phyloP scores from a whole-genome alignment of 345 rosid species.

The Boechera stricta region DNA sequence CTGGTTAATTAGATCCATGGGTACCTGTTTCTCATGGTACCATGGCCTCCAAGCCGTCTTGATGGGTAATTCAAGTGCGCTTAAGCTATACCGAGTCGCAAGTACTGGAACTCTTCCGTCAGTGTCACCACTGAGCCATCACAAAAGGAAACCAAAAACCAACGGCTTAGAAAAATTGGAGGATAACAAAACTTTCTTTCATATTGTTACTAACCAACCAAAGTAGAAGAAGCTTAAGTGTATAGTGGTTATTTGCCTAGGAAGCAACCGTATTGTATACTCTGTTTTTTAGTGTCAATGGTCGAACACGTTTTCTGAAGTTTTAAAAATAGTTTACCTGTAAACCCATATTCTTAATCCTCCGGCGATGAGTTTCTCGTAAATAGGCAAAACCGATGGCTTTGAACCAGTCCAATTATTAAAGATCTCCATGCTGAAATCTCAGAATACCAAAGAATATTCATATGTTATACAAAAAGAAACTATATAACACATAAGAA shows the following conservation, averaged over 20 bases:
- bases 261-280: slow-evolving; percentile 4
- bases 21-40: slow-evolving; percentile 87
- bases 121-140: slow-evolving; percentile 80
- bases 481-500: not conserved
- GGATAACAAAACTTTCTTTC: not conserved
- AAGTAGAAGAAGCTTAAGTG: not conserved
- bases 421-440: slow-evolving; percentile 59
- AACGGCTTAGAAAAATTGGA: slow-evolving; percentile 10
- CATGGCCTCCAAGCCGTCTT: slow-evolving; percentile 90
- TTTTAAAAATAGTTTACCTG: slow-evolving; percentile 53
- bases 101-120: slow-evolving; percentile 97
- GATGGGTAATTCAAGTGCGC: slow-evolving; percentile 64
- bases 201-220: not conserved
- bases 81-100: slow-evolving; percentile 82
- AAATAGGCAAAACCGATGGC: slow-evolving; percentile 80
- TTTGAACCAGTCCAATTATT: slow-evolving; percentile 59
- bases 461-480: not conserved
- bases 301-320: not conserved
- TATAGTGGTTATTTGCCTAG: slow-evolving; percentile 15
- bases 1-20: not conserved
- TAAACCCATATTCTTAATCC: slow-evolving; percentile 89
- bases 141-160: slow-evolving; percentile 8
- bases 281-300: not conserved
- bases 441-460: slow-evolving; percentile 8
- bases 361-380: slow-evolving; percentile 75